These are phyloP conservation scores for Crithidia bombi DNA, from an alignment of 208 protist species.

Conservation along the genomic window DNA sequence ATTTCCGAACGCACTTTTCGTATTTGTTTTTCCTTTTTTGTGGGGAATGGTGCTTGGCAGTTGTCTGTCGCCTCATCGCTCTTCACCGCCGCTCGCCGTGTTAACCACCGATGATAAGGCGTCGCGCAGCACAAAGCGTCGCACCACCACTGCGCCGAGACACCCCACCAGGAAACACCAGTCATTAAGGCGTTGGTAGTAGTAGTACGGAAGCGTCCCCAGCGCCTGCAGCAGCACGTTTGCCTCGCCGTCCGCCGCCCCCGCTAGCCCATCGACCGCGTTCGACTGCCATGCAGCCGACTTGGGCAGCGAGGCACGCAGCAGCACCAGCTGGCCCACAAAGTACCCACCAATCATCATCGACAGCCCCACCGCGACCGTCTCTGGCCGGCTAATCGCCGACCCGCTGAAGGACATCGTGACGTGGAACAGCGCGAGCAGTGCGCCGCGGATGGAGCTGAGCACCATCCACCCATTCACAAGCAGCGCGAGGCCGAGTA, in stretches of 20 bases:
- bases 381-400: slow-evolving; percentile 65
- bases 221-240: slow-evolving; percentile 52
- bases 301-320: slow-evolving; percentile 54
- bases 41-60: no score
- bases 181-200: slow-evolving; percentile 76
- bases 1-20: no score
- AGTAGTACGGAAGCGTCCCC: slow-evolving; percentile 55
- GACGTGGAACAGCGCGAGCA: slow-evolving; percentile 78
- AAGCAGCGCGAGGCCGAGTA: slow-evolving; percentile 50
- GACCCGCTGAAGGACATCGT: slow-evolving; percentile 56
- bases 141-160: slow-evolving; percentile 39
- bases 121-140: slow-evolving; percentile 43
- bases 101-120: slow-evolving; percentile 32
- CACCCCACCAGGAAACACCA: slow-evolving; percentile 62
- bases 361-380: slow-evolving; percentile 62
- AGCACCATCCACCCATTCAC: slow-evolving; percentile 80
- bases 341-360: slow-evolving; percentile 76
- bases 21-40: no score
- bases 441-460: slow-evolving; percentile 74
- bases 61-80: background rate
- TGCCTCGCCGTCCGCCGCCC: background rate
- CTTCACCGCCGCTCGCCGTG: slow-evolving; percentile 25
- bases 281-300: background rate
- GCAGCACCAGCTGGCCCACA: slow-evolving; percentile 69
- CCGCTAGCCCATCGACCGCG: background rate